Evolutionary conservation across 2,329 filamentous ascomycete genomes (phyloP), one percentile per base, ranked within the genome.

Genomic region (Pleomassaria siparia): DNA sequence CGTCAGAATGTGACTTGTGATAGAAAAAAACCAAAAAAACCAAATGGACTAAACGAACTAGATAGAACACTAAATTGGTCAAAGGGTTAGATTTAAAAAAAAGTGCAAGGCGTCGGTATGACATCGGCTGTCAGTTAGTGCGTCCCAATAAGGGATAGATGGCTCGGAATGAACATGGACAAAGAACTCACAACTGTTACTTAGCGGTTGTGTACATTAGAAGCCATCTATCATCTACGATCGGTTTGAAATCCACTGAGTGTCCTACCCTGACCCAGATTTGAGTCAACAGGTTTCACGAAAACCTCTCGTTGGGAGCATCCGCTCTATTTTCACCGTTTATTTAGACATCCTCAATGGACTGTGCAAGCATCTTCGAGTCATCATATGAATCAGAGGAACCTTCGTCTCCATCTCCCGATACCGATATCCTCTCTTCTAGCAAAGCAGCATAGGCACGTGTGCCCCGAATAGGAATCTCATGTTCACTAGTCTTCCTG

Each of bases 401-500:
- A 10, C 50, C 43, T 6, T 25, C 36, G 2, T 24, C 41, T 3
- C 20, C 24, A 16, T 33, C 43, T 9, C 36, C 21, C 1, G 37
- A 40, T 9, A 28, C 39, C 9, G 44, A 51, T 11, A 41, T 30
- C 26, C 24, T 48, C 16, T 47, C 51, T 43, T 58, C 51, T 40
- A 57, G 60, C 20, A 58, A 35, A 22, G 57, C 56, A 24, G 64
- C 64, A 44, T 67, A 66, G 13, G 54, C 52, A 11, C 47, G 55
- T 9, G 62, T 49, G 12, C 55, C 52, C 13, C 44, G 55, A 8
- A 59, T 42, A 3, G 51, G 54, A 8, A 67, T 42, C 21, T 65
- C 63, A 12, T 50, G 22, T 15, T 40, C 42, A 15, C n/a, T 47
- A 11, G 40, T 30, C 12, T 39, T 45, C 11, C 28, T 46, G 5